Conservation (phyloP, 2,329 filamentous ascomycete species). For the Nannizziopsis arthrosporioides region DNA sequence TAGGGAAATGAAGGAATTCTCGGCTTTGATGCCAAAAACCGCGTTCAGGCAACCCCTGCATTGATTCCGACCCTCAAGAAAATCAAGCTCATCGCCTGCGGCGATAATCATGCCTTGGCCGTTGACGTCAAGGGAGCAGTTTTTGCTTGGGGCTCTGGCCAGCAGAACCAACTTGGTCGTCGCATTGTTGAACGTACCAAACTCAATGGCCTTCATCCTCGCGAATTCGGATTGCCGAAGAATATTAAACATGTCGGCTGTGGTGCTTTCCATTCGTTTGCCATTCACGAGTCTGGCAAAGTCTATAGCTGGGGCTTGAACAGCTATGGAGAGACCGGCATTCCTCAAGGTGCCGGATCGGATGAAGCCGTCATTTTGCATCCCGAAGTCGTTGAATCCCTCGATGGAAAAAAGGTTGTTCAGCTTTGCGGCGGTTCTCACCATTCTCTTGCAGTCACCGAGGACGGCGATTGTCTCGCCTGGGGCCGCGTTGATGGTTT, state of each 20-base stretch:
- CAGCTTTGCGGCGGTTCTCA: constrained; percentile 62
- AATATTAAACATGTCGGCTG: constrained; percentile 51
- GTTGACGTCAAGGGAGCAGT: constrained; percentile 49
- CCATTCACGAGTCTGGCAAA: constrained; percentile 53
- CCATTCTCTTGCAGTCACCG: constrained; percentile 54
- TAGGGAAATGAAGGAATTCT: constrained; percentile 54
- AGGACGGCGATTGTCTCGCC: constrained; percentile 44
- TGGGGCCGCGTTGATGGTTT: constrained; percentile 51
- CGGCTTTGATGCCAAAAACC: constrained; percentile 41
- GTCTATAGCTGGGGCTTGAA: constrained; percentile 80
- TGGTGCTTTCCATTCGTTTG: constrained; percentile 74
- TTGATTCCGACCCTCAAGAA: constrained; percentile 44
- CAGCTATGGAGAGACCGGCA: constrained; percentile 71
- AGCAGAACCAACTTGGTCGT: constrained; percentile 59
- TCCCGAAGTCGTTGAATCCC: constrained; percentile 54
- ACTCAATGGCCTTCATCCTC: constrained; percentile 44
- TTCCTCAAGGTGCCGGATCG: constrained; percentile 51
- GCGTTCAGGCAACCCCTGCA: constrained; percentile 36
- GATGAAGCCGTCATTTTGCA: constrained; percentile 61
- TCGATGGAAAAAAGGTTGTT: constrained; percentile 53
- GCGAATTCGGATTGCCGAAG: constrained; percentile 47
- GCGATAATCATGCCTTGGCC: constrained; percentile 47
- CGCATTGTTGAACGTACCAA: constrained; percentile 50
- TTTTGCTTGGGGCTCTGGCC: constrained; percentile 53
- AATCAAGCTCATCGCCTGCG: constrained; percentile 43